Base-by-base conservation (phyloP, 1,284 basidiomycete species). In the Apiotrichum laibachii region DNA sequence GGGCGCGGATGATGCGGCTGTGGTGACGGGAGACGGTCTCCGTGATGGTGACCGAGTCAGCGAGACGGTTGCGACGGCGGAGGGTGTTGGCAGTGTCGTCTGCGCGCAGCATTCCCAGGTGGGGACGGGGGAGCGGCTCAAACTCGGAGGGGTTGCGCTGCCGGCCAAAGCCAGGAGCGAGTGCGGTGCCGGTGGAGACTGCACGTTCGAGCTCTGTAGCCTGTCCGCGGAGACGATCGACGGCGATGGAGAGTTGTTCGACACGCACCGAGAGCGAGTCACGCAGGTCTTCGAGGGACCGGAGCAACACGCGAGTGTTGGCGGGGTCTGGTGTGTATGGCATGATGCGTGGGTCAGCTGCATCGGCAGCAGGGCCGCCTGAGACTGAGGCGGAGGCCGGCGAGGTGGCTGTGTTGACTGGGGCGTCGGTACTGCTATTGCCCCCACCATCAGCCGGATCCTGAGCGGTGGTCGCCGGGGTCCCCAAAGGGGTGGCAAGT, bases 281-380 rank as follows among this genome's bases (percentile, higher is more conserved):
- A 19, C 67, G 62, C 5, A 73, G 55, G 12, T 70, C 67, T 47
- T 70, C 67, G n/a, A 73, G 65, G 0, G 67, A 64, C n/a, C 45
- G 55, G 18, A 67, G 55, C 18, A 69, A 56, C 2, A 55, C 56
- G 26, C 63, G 66, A 12, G 63, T 63, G 53, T 58, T 61, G 39
- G 63, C 35, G 10, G 59, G 50, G 47, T 63, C 59, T 12, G 58
- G 55, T n/a, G 33, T 22, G 26, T 53, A 40, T 10, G 22, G 26
- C 26, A 31, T 31, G 4, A 7, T 7, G 3, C 4, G 26, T 3
- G 26, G 26, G 26, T 31, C 26, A 31, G 26, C 26, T 31, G 26
- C 26, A 31, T 3, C 26, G 26, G 26, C 37, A 16, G 10, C 37
- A 16, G 37, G 37, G 16, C 18, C 8, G 40, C 16, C 15, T 15